Base-by-base conservation (phyloP, 805 yeast genomes). In the Saccharomycopsis malanga region DNA sequence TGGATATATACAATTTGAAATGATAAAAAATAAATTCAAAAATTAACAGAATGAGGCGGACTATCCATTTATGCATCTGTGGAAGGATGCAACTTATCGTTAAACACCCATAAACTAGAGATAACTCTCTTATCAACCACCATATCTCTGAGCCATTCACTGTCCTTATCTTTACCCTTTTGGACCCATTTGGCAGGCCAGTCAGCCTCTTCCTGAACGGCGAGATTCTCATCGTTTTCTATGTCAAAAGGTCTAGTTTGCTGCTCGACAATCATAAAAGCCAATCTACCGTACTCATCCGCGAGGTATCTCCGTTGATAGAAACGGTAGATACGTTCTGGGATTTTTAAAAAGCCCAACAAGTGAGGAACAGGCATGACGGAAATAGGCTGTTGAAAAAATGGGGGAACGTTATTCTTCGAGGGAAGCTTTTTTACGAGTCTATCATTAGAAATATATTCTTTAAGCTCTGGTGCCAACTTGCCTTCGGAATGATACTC, bases 101-200 rank as follows among this genome's bases (percentile, higher is more conserved):
- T 29, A 56, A 66, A 79, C 6, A 77, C 78, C 53, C 69, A 67
- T 62, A 87, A 60, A 46, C 76, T 64, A 21, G 64, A 60, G 9
- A 73, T 62, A 15, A 91, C 77, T 50, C 95, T 69, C 6, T 76
- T 77, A 59, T 91, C 98, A 24, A 76, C 76, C 5, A 60, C 68
- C 40, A 89, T 67, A 23, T 83, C 89, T 58, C 79, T 79, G 46
- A 82, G 79, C 98, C 98, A 91, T 61, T 91, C 97, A 54, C 95
- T 83, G 35, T 76, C 67, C 54, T 78, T 82, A 44, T 77, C 83
- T 40, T 64, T 61, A n/a, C 96, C 95, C 49, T 72, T 73, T 54
- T 78, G 72, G 29, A 86, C 83, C 96, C 97, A 91, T 49, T 74
- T 73, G 46, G 68, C 63, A 12, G 96, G 96, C 97, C 97, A 91